Evolutionary conservation across 495 filamentous ascomycete genomes (phyloP).

Genomic region (Articulospora tetracladia): DNA sequence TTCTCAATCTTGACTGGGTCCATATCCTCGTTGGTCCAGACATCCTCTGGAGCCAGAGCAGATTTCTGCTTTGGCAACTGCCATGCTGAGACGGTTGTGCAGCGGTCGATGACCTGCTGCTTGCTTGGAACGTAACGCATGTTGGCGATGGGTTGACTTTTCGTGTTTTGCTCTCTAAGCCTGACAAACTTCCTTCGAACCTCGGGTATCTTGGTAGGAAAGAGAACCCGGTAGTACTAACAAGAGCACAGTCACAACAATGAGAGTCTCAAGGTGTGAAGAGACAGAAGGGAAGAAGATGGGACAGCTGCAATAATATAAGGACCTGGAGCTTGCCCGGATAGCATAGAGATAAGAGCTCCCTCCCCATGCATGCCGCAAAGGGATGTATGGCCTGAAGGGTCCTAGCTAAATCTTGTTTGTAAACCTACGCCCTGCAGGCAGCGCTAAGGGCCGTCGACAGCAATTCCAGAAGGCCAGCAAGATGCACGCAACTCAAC

Average conservation of each 20-base stretch:
- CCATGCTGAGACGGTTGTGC: conserved; percentile 40
- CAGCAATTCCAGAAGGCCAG: no score
- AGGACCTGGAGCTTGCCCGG: not conserved
- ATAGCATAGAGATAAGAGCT: not conserved
- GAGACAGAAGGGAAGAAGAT: not conserved
- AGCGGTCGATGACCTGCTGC: conserved; percentile 30
- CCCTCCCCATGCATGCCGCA: not conserved
- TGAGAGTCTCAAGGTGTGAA: not conserved
- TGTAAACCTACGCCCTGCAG: not conserved
- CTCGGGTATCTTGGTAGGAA: no score
- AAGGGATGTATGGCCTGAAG: not conserved
- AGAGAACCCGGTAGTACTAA: no score
- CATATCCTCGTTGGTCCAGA: conserved; percentile 45
- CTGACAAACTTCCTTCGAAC: no score
- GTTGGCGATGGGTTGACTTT: not conserved
- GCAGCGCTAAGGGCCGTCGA: not conserved
- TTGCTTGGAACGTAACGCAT: conserved; percentile 22
- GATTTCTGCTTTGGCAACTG: conserved; percentile 45
- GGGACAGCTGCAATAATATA: not conserved
- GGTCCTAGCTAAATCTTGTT: not conserved
- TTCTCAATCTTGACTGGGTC: conserved; percentile 43
- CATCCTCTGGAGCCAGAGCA: conserved; percentile 41
- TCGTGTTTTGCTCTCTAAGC: not conserved
- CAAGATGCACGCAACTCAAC: no score
- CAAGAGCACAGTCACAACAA: not conserved